phyloP scores from a whole-genome alignment of 768 basidiomycete genomes.

The Lactarius sp. region DNA sequence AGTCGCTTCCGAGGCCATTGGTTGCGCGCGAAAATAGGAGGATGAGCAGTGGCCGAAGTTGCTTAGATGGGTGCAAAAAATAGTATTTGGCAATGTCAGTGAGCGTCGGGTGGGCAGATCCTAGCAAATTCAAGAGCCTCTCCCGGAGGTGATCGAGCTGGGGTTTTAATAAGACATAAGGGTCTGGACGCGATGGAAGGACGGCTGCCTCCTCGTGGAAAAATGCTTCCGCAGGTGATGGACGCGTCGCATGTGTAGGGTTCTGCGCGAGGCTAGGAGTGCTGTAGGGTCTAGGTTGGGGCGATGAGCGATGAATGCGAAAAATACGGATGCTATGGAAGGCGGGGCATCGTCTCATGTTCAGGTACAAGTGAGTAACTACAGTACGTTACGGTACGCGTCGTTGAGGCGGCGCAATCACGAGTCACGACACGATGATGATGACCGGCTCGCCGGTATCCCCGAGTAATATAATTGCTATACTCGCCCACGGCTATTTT shows the following conservation, averaged over 20 bases:
- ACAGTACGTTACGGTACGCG: neutral
- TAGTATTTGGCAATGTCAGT: constrained; percentile 89
- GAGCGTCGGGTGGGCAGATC: constrained; percentile 84
- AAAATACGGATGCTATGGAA: constrained; percentile 9
- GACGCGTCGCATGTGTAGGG: constrained; percentile 9
- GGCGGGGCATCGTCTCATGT: constrained; percentile 18
- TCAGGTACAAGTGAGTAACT: neutral
- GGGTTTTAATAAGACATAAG: constrained; percentile 61
- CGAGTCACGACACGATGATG: neutral
- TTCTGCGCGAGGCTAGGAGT: constrained; percentile 18
- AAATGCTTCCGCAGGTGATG: neutral
- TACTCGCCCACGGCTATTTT: neutral
- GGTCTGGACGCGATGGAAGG: constrained; percentile 44
- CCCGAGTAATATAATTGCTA: neutral
- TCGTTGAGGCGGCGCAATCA: too few species aligned
- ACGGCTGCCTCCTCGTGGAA: neutral
- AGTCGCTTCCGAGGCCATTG: constrained; percentile 75
- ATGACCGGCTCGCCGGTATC: neutral
- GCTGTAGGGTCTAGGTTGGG: constrained; percentile 9
- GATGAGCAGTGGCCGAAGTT: constrained; percentile 84
- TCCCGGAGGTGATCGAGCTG: constrained; percentile 70
- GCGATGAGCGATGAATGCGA: neutral
- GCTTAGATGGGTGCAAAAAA: constrained; percentile 85
- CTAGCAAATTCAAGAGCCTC: constrained; percentile 72
- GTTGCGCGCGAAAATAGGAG: constrained; percentile 89